These are phyloP conservation scores for Rhodotorula toruloides DNA, from an alignment of 768 basidiomycete genomes.

Conservation along the genomic window DNA sequence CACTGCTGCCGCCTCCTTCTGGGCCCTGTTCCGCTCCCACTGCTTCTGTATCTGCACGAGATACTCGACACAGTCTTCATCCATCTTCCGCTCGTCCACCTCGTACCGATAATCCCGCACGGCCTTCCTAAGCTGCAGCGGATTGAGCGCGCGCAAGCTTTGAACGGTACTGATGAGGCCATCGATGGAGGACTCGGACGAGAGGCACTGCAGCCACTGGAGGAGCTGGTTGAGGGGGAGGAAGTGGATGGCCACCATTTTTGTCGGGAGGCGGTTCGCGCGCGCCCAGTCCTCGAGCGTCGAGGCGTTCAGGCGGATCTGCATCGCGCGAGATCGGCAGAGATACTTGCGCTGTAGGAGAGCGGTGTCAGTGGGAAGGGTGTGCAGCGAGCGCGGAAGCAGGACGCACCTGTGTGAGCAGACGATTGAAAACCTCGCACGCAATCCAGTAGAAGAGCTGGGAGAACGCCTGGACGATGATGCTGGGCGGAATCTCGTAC, in stretches of 20 bases:
- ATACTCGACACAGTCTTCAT: conserved; percentile 91
- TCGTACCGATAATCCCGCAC: conserved; percentile 82
- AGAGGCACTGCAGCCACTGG: conserved; percentile 79
- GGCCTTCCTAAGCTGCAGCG: conserved; percentile 91
- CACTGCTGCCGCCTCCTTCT: conserved; percentile 20
- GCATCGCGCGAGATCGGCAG: conserved; percentile 83
- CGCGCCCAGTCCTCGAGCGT: conserved; percentile 88
- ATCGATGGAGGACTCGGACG: conserved; percentile 80
- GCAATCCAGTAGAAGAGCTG: conserved; percentile 99
- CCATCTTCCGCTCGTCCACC: conserved; percentile 85
- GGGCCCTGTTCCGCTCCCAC: conserved; percentile 62
- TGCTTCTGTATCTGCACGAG: conserved; percentile 91
- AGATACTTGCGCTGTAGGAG: conserved; percentile 81
- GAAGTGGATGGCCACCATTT: conserved; percentile 69
- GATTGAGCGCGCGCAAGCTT: conserved; percentile 77
- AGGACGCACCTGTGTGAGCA: conserved; percentile 41
- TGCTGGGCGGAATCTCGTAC: conserved; percentile 78
- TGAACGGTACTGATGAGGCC: conserved; percentile 85
- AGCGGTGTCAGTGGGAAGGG: not conserved
- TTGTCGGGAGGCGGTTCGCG: conserved; percentile 68
- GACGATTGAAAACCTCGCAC: conserved; percentile 56
- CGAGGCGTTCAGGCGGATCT: conserved; percentile 79
- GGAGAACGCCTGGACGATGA: conserved; percentile 86
- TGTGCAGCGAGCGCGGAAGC: not conserved
- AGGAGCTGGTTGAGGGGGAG: conserved; percentile 75